Evolutionary conservation across 306 rosid genomes (phyloP).

Genomic region (Acacia crassicarpa): DNA sequence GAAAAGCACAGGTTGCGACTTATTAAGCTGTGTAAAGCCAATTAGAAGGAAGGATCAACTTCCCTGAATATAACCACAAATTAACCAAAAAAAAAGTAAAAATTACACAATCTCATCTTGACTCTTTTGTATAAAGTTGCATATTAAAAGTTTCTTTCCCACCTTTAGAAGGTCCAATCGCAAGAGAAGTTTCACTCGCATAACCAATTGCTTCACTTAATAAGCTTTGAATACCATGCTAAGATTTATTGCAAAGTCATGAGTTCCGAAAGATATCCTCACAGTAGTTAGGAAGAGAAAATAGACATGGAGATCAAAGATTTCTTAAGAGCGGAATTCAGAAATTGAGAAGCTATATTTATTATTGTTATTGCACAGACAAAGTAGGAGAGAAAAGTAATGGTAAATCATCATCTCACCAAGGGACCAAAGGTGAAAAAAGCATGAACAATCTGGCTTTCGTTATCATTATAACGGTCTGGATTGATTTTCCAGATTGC

Average conservation of each 20-base stretch:
- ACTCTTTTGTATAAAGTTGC: neutral
- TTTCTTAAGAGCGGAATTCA: neutral
- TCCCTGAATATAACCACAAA: neutral
- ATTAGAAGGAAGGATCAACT: slow-evolving; percentile 8
- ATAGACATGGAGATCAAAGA: neutral
- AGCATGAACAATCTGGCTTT: neutral
- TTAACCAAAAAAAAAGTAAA: neutral
- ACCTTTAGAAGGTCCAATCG: neutral
- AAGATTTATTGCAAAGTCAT: neutral
- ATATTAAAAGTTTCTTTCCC: neutral
- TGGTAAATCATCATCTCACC: neutral
- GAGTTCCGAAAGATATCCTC: neutral
- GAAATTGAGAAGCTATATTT: neutral
- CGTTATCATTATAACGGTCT: neutral
- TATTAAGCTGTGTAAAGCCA: neutral
- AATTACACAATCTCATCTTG: neutral
- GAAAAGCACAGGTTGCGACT: neutral
- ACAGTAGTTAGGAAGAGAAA: neutral
- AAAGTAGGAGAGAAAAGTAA: neutral
- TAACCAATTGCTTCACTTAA: neutral
- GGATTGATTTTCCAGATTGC: neutral
- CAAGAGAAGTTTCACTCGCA: neutral
- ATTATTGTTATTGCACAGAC: neutral
- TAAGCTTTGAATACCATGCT: neutral
- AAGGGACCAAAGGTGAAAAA: neutral